Percentiles rank a stretch among this genome's conserved stretches.
Conservation (phyloP, 768 basidiomycete genomes). For the Floccularia luteovirens region DNA sequence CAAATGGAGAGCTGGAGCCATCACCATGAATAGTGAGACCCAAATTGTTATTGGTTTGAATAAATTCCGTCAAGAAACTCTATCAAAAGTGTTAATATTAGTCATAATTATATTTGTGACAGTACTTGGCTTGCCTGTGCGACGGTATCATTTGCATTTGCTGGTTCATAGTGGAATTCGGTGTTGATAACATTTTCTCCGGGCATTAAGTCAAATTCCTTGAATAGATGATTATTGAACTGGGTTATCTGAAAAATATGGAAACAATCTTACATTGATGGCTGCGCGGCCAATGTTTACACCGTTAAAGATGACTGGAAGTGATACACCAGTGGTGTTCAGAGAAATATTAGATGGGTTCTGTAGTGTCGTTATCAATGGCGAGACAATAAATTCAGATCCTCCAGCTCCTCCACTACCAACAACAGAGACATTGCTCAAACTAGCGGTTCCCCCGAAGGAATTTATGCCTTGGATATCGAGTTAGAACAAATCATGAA, state of each 20-base stretch:
- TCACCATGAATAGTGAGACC: conserved; percentile 56
- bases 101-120: neutral
- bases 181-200: conserved; percentile 44
- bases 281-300: conserved; percentile 51
- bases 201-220: conserved; percentile 53
- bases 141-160: conserved; percentile 55
- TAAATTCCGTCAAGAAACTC: conserved; percentile 51
- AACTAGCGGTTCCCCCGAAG: conserved; percentile 43
- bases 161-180: conserved; percentile 65
- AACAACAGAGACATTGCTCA: conserved; percentile 50
- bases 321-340: conserved; percentile 44
- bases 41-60: conserved; percentile 41
- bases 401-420: conserved; percentile 64
- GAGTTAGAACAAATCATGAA: neutral
- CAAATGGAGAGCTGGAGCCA: conserved; percentile 49
- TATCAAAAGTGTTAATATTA: conserved; percentile 12
- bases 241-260: no score
- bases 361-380: conserved; percentile 47
- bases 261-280: conserved; percentile 52
- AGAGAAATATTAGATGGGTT: conserved; percentile 69
- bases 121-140: conserved; percentile 33
- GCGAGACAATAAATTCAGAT: conserved; percentile 47
- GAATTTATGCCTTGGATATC: conserved; percentile 44
- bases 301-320: conserved; percentile 51
- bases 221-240: no score